phyloP scores from a whole-genome alignment of 176 grass and related monocot species.

The Metroxylon sagu region DNA sequence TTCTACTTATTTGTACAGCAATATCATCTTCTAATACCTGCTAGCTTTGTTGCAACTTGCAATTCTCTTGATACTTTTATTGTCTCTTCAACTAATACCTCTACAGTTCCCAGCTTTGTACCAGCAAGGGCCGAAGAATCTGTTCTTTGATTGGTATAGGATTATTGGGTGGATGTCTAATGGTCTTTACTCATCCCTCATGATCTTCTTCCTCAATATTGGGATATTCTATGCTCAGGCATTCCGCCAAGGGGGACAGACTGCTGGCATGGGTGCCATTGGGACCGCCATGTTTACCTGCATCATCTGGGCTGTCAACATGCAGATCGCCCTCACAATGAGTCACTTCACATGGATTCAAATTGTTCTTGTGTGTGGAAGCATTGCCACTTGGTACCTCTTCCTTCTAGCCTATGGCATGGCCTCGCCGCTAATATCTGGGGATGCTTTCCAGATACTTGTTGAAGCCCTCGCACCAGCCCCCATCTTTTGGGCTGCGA shows the following conservation, averaged over 20 bases:
- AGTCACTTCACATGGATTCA: constrained; percentile 99
- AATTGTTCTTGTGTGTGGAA: constrained; percentile 89
- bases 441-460: constrained; percentile 59
- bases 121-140: constrained; percentile 93
- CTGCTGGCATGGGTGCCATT: constrained; percentile 80
- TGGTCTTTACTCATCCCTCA: constrained; percentile 90
- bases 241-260: constrained; percentile 71
- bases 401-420: constrained; percentile 80
- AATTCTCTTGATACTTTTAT: too few species aligned
- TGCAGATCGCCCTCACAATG: constrained; percentile 96
- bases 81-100: neutral
- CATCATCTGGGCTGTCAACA: constrained; percentile 96
- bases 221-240: constrained; percentile 66
- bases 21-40: too few species aligned
- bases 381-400: constrained; percentile 82
- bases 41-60: too few species aligned
- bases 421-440: constrained; percentile 35
- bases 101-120: constrained; percentile 92
- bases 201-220: constrained; percentile 82
- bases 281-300: constrained; percentile 97
- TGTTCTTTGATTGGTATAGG: constrained; percentile 98
- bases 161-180: constrained; percentile 97
- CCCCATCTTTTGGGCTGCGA: constrained; percentile 63
- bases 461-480: constrained; percentile 77
- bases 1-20: too few species aligned